Conservation (phyloP, 1,284 basidiomycete genomes). For the Phlebopus sp. region DNA sequence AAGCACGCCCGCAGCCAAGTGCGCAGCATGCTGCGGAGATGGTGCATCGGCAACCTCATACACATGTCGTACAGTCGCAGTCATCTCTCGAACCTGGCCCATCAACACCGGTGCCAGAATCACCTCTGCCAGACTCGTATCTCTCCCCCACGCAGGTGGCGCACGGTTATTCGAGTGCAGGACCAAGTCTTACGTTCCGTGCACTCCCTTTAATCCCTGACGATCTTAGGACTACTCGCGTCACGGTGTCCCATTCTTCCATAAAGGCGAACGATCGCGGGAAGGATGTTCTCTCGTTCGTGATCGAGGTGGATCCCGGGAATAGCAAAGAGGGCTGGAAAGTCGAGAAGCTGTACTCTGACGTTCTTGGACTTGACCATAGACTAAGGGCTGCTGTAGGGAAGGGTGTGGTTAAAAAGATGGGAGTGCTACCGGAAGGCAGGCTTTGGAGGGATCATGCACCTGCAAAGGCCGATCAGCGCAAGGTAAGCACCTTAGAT, state of each 20-base stretch:
- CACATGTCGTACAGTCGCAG: slow-evolving; percentile 25
- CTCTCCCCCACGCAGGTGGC: slow-evolving; percentile 23
- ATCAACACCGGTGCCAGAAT: slow-evolving; percentile 23
- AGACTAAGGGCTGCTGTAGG: slow-evolving; percentile 63
- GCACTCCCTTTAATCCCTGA: slow-evolving; percentile 65
- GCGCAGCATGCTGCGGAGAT: slow-evolving; percentile 6
- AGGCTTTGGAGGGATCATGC: slow-evolving; percentile 96
- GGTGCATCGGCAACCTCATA: slow-evolving; percentile 22
- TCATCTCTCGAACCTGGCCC: slow-evolving; percentile 24
- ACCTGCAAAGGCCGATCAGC: slow-evolving; percentile 92
- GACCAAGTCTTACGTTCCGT: slow-evolving; percentile 45
- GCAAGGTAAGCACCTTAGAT: slow-evolving; percentile 62
- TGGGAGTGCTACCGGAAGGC: slow-evolving; percentile 84
- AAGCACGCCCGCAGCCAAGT: slow-evolving; percentile 8
- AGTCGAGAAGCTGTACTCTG: slow-evolving; percentile 91
- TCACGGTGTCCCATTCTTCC: slow-evolving; percentile 68
- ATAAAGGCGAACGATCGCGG: slow-evolving; percentile 83
- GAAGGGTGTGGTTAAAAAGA: slow-evolving; percentile 72
- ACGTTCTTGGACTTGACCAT: slow-evolving; percentile 83
- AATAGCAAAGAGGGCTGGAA: slow-evolving; percentile 77
- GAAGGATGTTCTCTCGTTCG: slow-evolving; percentile 84
- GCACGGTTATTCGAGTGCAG: slow-evolving; percentile 9
- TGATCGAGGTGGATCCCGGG: slow-evolving; percentile 66
- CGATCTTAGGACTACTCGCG: slow-evolving; percentile 64
- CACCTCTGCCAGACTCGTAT: slow-evolving; percentile 31